Evolutionary conservation across 768 basidiomycete genomes (phyloP).

Genomic region (Rhizopogon salebrosus): DNA sequence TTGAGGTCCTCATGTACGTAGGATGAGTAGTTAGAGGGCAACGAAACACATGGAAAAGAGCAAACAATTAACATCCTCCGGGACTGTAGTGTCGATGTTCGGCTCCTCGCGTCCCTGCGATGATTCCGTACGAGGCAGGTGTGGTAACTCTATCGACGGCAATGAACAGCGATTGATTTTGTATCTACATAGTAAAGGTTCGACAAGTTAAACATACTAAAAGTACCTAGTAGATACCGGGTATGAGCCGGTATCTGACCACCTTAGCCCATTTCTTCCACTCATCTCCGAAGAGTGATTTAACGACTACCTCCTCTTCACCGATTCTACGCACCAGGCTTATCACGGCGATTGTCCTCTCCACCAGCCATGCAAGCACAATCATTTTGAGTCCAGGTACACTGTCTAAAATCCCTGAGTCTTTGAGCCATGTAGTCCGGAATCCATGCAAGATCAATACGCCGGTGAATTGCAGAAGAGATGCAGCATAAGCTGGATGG

Average conservation of each 20-base stretch:
- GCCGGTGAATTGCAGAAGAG: slow-evolving; percentile 6
- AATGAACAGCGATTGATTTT: neutral
- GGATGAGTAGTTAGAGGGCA: too few species aligned
- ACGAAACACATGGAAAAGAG: too few species aligned
- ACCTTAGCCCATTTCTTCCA: slow-evolving; percentile 28
- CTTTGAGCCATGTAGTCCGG: slow-evolving; percentile 9
- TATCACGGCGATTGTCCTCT: neutral
- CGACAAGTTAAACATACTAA: neutral
- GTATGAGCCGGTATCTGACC: slow-evolving; percentile 29
- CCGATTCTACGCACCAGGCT: neutral
- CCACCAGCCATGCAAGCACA: neutral
- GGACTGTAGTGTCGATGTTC: too few species aligned
- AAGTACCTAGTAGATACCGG: slow-evolving; percentile 21
- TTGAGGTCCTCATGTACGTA: too few species aligned
- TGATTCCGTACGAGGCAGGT: too few species aligned
- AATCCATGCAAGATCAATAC: slow-evolving; percentile 1
- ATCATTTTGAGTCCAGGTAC: slow-evolving; percentile 1
- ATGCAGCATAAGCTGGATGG: slow-evolving; percentile 25
- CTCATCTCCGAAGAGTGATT: slow-evolving; percentile 24
- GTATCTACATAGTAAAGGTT: neutral
- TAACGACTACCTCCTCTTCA: slow-evolving; percentile 27
- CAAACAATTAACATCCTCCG: too few species aligned
- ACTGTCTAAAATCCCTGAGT: slow-evolving; percentile 6
- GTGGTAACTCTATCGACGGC: too few species aligned
- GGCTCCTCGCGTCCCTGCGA: too few species aligned